phyloP scores from a whole-genome alignment of 805 yeast genomes.

The Hanseniaspora lachancei region DNA sequence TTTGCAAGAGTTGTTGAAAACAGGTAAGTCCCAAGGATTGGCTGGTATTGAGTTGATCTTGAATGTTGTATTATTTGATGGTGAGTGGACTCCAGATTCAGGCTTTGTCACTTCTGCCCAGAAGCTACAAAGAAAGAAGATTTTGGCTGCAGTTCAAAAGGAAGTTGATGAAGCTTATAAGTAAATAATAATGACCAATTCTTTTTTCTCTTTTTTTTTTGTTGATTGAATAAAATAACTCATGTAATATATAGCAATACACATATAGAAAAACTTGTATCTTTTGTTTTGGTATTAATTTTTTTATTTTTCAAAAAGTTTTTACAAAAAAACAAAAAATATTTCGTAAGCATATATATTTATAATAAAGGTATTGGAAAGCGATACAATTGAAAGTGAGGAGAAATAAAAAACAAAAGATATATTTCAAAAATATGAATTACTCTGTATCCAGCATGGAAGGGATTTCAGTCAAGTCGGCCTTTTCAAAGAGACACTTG shows the following conservation, averaged over 20 bases:
- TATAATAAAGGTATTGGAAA: no score
- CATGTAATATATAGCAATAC: background rate
- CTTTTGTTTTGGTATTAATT: no score
- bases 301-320: no score
- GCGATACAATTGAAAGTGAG: no score
- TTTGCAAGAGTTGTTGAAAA: conserved; percentile 45
- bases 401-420: background rate
- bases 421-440: background rate
- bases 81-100: conserved; percentile 96
- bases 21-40: conserved; percentile 73
- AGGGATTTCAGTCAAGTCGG: conserved; percentile 65
- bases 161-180: conserved; percentile 39
- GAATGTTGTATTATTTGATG: conserved; percentile 66
- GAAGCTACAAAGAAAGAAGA: conserved; percentile 87
- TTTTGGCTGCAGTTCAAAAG: conserved; percentile 52
- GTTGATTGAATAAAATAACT: no score
- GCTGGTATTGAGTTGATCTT: conserved; percentile 72
- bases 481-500: conserved; percentile 64
- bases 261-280: no score
- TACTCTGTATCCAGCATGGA: conserved; percentile 38
- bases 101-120: conserved; percentile 93
- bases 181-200: no score
- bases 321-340: no score
- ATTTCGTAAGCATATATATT: no score
- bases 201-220: no score